Percentiles rank a stretch among this genome's conserved stretches.
Evolutionary conservation across 2,329 filamentous ascomycete species (phyloP).

Genomic region (Apiospora malaysiana): DNA sequence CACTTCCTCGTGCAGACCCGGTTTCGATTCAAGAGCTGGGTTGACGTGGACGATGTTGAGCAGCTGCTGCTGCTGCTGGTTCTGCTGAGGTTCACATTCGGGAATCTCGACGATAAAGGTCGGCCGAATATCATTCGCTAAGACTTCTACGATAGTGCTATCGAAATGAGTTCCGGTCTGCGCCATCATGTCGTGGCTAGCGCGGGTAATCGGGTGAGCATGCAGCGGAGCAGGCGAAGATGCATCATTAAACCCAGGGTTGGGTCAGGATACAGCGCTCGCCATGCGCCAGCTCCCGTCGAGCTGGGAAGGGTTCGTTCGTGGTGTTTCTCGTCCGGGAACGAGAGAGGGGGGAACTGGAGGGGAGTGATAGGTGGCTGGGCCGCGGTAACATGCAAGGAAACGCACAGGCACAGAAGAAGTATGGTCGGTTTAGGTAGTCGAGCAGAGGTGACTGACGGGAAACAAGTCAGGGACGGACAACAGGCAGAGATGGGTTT

Average conservation of each 20-base stretch:
- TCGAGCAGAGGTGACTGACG: constrained; percentile 11
- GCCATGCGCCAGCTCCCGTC: constrained; percentile 20
- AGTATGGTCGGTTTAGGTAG: not conserved
- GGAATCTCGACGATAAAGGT: constrained; percentile 45
- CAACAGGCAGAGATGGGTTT: constrained; percentile 17
- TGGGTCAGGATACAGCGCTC: constrained; percentile 19
- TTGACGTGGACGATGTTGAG: constrained; percentile 43
- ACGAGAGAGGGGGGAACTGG: not conserved
- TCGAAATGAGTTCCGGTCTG: constrained; percentile 17
- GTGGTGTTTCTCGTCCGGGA: constrained; percentile 6
- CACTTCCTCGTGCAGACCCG: constrained; percentile 40
- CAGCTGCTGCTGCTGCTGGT: constrained; percentile 27
- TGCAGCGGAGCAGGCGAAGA: constrained; percentile 15
- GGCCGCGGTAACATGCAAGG: constrained; percentile 14
- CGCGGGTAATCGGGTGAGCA: not conserved
- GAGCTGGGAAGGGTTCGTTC: constrained; percentile 15
- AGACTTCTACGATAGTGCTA: constrained; percentile 44
- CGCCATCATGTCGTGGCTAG: constrained; percentile 22
- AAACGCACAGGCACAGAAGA: constrained; percentile 15
- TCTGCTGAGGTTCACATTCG: constrained; percentile 13
- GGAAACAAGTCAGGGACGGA: constrained; percentile 12
- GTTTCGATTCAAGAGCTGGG: constrained; percentile 40
- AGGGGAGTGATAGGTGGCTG: not conserved
- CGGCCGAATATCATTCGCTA: constrained; percentile 49
- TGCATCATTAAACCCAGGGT: constrained; percentile 21